Conservation (phyloP, 306 rosid species). For the Geum urbanum region DNA sequence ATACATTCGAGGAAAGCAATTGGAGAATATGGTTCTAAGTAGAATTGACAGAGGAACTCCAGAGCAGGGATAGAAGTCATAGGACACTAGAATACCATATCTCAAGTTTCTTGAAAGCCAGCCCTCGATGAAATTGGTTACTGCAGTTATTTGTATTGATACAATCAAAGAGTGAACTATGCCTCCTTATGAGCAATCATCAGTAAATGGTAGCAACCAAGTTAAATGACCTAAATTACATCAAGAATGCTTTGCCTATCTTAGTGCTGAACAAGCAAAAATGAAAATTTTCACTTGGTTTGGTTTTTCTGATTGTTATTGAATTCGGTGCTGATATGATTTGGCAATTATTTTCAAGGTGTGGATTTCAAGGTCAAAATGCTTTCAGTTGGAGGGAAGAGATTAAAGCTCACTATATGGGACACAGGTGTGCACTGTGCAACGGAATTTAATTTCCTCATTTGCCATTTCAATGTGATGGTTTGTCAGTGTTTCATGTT, state of each 20-base stretch:
- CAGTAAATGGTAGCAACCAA: neutral
- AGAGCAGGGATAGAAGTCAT: too few species aligned
- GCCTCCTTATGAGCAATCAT: neutral
- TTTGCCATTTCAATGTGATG: slow-evolving; percentile 7
- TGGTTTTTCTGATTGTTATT: neutral
- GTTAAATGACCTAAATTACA: neutral
- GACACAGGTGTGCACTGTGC: slow-evolving; percentile 68
- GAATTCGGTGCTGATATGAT: slow-evolving; percentile 20
- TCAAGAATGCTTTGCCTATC: neutral
- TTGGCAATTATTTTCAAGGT: slow-evolving; percentile 44
- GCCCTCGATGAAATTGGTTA: neutral
- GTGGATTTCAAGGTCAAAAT: slow-evolving; percentile 94
- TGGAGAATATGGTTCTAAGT: too few species aligned
- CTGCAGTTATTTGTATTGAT: neutral
- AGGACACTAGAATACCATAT: too few species aligned
- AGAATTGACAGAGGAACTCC: too few species aligned
- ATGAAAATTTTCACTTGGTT: neutral
- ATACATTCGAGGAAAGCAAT: too few species aligned
- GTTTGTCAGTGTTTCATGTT: slow-evolving; percentile 11
- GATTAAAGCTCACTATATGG: slow-evolving; percentile 95
- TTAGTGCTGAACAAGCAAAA: neutral
- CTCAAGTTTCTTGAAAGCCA: neutral
- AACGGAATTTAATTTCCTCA: neutral
- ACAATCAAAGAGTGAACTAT: too few species aligned
- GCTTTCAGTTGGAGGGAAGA: slow-evolving; percentile 67